Conservation (phyloP, 2,329 filamentous ascomycete genomes). For the Penicillium hesseltinei region DNA sequence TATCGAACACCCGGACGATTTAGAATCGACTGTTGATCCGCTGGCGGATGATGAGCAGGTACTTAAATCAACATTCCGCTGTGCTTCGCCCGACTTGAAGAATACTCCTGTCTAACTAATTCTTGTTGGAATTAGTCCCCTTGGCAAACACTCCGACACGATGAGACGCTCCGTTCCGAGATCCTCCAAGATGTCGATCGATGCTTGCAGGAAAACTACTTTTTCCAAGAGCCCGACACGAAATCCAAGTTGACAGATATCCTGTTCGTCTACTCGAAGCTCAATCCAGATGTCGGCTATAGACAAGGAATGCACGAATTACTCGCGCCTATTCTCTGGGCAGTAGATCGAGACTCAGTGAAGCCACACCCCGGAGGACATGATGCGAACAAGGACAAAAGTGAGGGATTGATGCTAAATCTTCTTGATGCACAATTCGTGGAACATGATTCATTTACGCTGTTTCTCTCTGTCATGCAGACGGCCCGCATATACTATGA, state of each 20-base stretch:
- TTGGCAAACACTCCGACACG: constrained; percentile 81
- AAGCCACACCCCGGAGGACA: constrained; percentile 43
- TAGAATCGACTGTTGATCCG: constrained; percentile 74
- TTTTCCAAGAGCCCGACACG: constrained; percentile 76
- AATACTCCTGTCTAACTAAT: constrained; percentile 26
- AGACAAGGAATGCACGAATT: constrained; percentile 99
- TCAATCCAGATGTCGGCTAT: constrained; percentile 83
- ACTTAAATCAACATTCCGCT: constrained; percentile 22
- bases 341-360: constrained; percentile 77
- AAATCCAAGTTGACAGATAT: constrained; percentile 84
- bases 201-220: constrained; percentile 83
- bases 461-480: constrained; percentile 88
- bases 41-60: constrained; percentile 77
- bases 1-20: constrained; percentile 78
- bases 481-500: constrained; percentile 85
- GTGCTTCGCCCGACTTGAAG: not conserved
- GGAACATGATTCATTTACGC: constrained; percentile 84
- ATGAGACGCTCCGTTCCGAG: constrained; percentile 80
- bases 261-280: constrained; percentile 90
- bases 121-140: constrained; percentile 63
- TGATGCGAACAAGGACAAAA: constrained; percentile 9
- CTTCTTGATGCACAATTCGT: constrained; percentile 71
- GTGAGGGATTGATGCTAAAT: constrained; percentile 58
- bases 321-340: constrained; percentile 82
- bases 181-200: constrained; percentile 93